Base-by-base conservation (phyloP, 2,329 filamentous ascomycete genomes). In the Aspergillus sojae region DNA sequence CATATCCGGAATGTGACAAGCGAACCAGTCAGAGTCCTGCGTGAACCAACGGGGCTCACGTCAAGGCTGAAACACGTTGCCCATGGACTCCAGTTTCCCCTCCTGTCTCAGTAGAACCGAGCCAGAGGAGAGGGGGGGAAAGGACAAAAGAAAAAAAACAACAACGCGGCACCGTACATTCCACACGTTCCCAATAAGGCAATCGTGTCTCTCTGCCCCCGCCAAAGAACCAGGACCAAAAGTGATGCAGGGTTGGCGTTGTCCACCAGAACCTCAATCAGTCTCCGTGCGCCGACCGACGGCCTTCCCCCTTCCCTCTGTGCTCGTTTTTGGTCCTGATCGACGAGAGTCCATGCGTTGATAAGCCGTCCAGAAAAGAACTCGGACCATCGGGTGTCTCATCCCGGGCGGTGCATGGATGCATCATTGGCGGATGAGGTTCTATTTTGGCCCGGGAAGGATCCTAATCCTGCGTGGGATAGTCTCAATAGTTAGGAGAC, bases 101-200 rank as follows among this genome's bases (percentile, higher is more conserved):
- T 14, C 62, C 23, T 23, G 66, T 66, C 70, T 68, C 68, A 70
- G 60, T 61, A 66, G n/a, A n/a, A 34, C 58, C 58, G 5, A 48
- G 45, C 48, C 16, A 41, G 39, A 41, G 36, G 5, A 19, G 12
- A 6, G 4, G 19, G 34, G 2, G 14, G 1, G 1, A n/a, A 52
- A 32, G 45, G 14, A 28, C 54, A 53, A 50, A 5, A 5, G 12
- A 21, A 46, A 23, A 46, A 16, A 23, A 21, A 21, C 21, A 21
- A 45, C 19, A 45, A 14, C 34, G 34, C 34, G 34, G 12, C 2
- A 36, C 5, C 12, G 12, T 4, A 6, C 43, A 46, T 46, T 41
- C 39, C 39, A 41, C 16, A 41, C 6, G 7, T 9, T 41, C 16
- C 16, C 39, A 41, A 36, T 16, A 36, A 5, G 34, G 34, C 14